Evolutionary conservation across 164 flowering plant species (phyloP), one percentile per base, ranked within the genome.

Genomic region (Buxus sempervirens): DNA sequence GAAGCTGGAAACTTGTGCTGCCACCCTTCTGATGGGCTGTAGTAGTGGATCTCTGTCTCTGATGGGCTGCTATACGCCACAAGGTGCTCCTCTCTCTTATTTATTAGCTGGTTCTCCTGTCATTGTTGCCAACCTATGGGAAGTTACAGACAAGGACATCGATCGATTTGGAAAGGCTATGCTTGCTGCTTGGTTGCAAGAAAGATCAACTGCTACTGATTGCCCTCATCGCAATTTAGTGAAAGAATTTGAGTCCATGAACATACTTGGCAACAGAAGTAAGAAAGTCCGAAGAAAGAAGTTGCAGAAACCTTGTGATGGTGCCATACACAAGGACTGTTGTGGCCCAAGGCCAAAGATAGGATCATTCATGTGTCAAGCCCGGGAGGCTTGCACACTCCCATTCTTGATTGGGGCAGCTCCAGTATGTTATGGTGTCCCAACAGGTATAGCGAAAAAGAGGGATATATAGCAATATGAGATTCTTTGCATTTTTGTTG

Each of bases 401-500:
- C 85, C 88, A n/a, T 78, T 68, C 72, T 78, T 96, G 74, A 91
- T 82, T 58, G 98, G 99, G 45, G 99, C 95, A 18, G 68, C 99
- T 15, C 98, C 98, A 1, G 97, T 96, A 16, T 93, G 98, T 80
- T 96, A 93, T 78, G 99, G 98, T 65, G 91, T 96, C 18, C 99
- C 99, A 0, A 96, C 99, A 20, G 79, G 87, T 18, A 89, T 96
- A 48, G 67, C 79, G 63, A 91, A 73, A 67, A 92, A 84, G 78
- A 80, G 70, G 55, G 76, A 78, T 62, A 64, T 71, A 60, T 74
- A 79, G 71, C 60, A 61, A 32, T 54, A 21, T 16, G 20, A 54
- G 23, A 54, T 7, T 18, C 57, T 9, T 41, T 41, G n/a, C n/a
- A n/a, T n/a, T n/a, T n/a, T n/a, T n/a, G n/a, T n/a, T n/a, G n/a